Base-by-base conservation (phyloP, 2,329 filamentous ascomycete species). In the Grosmannia huntii region DNA sequence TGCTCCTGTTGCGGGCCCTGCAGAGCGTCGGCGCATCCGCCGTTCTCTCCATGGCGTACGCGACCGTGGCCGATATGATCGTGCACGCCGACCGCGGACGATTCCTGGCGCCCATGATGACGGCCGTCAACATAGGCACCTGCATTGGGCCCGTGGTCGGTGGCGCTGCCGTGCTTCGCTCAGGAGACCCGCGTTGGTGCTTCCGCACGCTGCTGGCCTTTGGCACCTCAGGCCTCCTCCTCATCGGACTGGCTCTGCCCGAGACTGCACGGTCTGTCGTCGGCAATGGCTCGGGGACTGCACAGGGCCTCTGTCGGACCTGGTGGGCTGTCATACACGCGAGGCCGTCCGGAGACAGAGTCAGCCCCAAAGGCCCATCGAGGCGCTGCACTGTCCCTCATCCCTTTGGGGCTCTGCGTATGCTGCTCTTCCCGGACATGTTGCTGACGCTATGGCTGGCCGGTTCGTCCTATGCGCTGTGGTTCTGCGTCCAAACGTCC, bases 11-110 rank as follows among this genome's bases (percentile, higher is more conserved):
- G 27, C 68, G 77, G 50, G 73, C 69, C 1, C 53, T 80, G 9
- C 78, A 80, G 65, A 73, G 74, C 11, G 72, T 72, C 1, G 76
- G 76, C 3, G 76, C 74, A 61, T 72, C 75, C 1, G 74, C 74
- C 1, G 77, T 73, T 1, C 73, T 76, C 3, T 74, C 74, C 49
- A 73, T 79, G 48, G 75, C 75, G 70, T 68, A 56, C 65, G 68
- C 67, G 0, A 66, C 70, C 0, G 69, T 72, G 3, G 66, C 68
- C 1, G 69, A 72, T 25, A 66, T 71, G 0, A 64, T 67, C 0
- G 65, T 66, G 0, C 64, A 65, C 0, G 62, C 63, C 0, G 66
- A 71, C 16, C 63, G 68, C 7, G 69, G 67, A 3, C 62, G 62
- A 0, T 65, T 67, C 10, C 63, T 44, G 5, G 16, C 19, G 16